Percentiles rank a stretch among this genome's conserved stretches.
These are phyloP conservation scores for Fusarium temperatum DNA, from an alignment of 2,329 filamentous ascomycete species.

Conservation along the genomic window DNA sequence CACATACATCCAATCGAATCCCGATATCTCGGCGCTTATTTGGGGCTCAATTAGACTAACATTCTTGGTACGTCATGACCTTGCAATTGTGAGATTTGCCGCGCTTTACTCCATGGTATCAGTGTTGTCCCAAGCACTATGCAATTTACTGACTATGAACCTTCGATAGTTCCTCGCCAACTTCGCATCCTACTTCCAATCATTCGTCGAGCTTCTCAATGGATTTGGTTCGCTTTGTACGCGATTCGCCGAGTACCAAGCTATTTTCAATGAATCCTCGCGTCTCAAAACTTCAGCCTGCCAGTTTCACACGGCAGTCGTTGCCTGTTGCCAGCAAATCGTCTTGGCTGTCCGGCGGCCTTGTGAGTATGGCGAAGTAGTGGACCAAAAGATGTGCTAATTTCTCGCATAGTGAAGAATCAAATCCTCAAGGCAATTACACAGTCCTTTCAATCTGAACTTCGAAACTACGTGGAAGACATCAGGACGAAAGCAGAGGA, in stretches of 20 bases:
- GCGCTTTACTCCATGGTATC: no score
- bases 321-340: slow-evolving; percentile 20
- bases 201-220: slow-evolving; percentile 16
- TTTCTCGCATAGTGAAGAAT: background rate
- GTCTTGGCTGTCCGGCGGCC: background rate
- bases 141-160: no score
- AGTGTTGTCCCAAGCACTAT: no score
- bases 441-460: slow-evolving; percentile 15
- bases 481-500: slow-evolving; percentile 11
- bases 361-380: background rate
- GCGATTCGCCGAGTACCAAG: slow-evolving; percentile 14
- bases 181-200: slow-evolving; percentile 29
- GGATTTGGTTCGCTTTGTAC: slow-evolving; percentile 14
- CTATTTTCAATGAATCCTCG: background rate
- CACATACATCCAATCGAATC: slow-evolving; percentile 14
- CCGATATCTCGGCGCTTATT: background rate
- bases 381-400: background rate
- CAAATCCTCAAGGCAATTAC: background rate
- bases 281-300: background rate
- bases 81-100: no score
- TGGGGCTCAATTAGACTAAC: slow-evolving; percentile 21
- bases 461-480: slow-evolving; percentile 11
- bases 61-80: background rate
- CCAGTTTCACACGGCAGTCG: slow-evolving; percentile 5
- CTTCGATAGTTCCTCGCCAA: no score